Evolutionary conservation across 179 eudicot genomes (phyloP).

Genomic region (Dionaea muscipula): DNA sequence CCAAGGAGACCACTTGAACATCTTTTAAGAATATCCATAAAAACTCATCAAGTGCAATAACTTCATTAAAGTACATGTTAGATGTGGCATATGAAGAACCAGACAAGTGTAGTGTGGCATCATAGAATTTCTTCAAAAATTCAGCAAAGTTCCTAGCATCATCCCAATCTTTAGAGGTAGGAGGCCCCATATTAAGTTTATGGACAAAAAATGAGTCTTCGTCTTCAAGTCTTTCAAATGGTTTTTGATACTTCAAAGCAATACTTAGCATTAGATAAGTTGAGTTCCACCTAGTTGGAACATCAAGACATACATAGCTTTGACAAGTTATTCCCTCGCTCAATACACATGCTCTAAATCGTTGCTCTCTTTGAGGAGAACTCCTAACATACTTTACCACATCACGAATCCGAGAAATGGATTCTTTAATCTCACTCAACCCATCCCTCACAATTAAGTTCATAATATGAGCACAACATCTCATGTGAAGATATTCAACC

Average conservation of each 20-base stretch:
- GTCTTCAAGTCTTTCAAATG: background rate
- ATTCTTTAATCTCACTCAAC: background rate
- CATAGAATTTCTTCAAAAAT: constrained; percentile 4
- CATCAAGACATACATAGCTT: too few relatives aligned
- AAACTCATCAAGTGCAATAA: background rate
- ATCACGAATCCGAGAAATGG: background rate
- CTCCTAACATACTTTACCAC: background rate
- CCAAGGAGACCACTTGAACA: too few relatives aligned
- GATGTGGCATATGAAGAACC: background rate
- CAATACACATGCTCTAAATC: too few relatives aligned
- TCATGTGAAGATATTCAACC: constrained; percentile 8
- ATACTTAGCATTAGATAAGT: too few relatives aligned
- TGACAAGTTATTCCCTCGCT: background rate
- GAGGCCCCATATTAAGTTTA: background rate
- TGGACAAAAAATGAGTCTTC: background rate
- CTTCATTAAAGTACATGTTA: background rate
- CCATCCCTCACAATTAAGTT: constrained; percentile 6
- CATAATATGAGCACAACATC: constrained; percentile 10
- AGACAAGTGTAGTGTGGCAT: background rate
- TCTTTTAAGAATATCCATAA: too few relatives aligned
- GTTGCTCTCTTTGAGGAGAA: too few relatives aligned
- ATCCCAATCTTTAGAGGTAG: constrained; percentile 8
- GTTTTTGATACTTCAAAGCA: too few relatives aligned
- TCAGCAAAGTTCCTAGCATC: background rate
- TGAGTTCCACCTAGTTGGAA: too few relatives aligned